A percentile compares a stretch with the other conserved stretches of the same genome.
Conservation (phyloP, 164 flowering plant genomes). For the Paratinospora sagittata region DNA sequence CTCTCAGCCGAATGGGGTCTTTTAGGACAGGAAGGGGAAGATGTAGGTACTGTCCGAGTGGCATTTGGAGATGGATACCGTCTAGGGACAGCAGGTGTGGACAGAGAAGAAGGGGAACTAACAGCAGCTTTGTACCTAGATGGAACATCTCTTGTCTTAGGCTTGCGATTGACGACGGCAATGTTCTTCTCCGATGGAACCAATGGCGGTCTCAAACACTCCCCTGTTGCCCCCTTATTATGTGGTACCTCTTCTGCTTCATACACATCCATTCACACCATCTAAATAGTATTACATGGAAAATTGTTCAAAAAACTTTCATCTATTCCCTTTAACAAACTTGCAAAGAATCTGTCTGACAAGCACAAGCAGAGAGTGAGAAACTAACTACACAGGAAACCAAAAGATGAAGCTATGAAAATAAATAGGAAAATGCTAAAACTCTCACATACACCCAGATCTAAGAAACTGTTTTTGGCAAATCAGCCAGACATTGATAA, state of each 20-base stretch:
- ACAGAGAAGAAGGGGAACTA: slow-evolving; percentile 43
- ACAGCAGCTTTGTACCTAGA: slow-evolving; percentile 55
- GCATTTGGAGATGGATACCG: slow-evolving; percentile 63
- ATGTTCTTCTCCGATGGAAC: slow-evolving; percentile 47
- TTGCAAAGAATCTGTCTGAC: slow-evolving; percentile 44
- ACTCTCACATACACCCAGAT: slow-evolving; percentile 46
- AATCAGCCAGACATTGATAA: slow-evolving; percentile 18
- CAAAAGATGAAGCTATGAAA: slow-evolving; percentile 16
- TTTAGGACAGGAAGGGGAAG: slow-evolving; percentile 35
- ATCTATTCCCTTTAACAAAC: slow-evolving; percentile 19
- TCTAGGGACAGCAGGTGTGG: slow-evolving; percentile 37
- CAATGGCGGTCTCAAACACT: slow-evolving; percentile 47
- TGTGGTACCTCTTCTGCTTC: slow-evolving; percentile 36
- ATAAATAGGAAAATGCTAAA: slow-evolving; percentile 18
- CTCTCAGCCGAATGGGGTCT: slow-evolving; percentile 81
- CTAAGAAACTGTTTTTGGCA: slow-evolving; percentile 19
- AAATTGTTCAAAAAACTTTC: slow-evolving; percentile 24
- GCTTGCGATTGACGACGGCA: slow-evolving; percentile 28
- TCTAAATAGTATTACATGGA: slow-evolving; percentile 55
- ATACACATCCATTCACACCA: slow-evolving; percentile 72
- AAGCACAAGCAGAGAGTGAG: slow-evolving; percentile 10
- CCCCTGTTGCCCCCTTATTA: slow-evolving; percentile 43
- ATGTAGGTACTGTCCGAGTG: slow-evolving; percentile 30
- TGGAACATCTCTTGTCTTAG: slow-evolving; percentile 38
- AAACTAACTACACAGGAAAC: slow-evolving; percentile 13